Evolutionary conservation across 177 flowering plant genomes (phyloP).

Genomic region (Vitis hybrid): DNA sequence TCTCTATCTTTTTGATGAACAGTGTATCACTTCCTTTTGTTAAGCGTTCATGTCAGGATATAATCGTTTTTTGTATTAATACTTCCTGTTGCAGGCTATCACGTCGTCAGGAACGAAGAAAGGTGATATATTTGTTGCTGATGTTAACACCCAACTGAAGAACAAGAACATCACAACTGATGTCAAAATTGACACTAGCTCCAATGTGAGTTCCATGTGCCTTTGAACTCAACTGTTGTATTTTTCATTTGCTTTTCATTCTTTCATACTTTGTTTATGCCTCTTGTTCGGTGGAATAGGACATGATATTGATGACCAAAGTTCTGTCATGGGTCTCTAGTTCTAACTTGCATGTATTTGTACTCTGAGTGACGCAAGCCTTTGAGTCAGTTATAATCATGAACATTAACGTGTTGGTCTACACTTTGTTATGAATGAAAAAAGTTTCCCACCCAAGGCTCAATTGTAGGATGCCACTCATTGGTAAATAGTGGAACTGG

Average conservation of each 20-base stretch:
- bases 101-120: constrained; percentile 69
- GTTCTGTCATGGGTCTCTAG: too few relatives aligned
- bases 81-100: constrained; percentile 47
- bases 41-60: not conserved
- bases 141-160: constrained; percentile 74
- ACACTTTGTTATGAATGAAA: too few relatives aligned
- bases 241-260: not conserved
- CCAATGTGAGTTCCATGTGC: constrained; percentile 46
- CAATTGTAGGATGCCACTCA: too few relatives aligned
- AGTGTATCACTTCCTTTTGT: too few relatives aligned
- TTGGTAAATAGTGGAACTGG: too few relatives aligned
- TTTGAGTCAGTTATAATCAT: too few relatives aligned
- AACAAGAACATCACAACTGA: constrained; percentile 79
- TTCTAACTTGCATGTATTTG: too few relatives aligned
- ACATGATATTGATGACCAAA: too few relatives aligned
- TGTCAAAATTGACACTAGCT: constrained; percentile 76
- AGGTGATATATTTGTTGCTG: constrained; percentile 73
- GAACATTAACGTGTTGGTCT: too few relatives aligned
- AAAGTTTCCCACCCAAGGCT: too few relatives aligned
- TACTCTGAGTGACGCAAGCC: too few relatives aligned
- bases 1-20: too few relatives aligned
- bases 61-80: not conserved
- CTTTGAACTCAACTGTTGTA: not conserved
- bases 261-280: not conserved
- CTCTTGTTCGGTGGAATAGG: not conserved